Evolutionary conservation across 192 early-diverging fungal genomes (phyloP), one percentile per base, ranked within the genome.

Genomic region (Entophlyctis luteolus): DNA sequence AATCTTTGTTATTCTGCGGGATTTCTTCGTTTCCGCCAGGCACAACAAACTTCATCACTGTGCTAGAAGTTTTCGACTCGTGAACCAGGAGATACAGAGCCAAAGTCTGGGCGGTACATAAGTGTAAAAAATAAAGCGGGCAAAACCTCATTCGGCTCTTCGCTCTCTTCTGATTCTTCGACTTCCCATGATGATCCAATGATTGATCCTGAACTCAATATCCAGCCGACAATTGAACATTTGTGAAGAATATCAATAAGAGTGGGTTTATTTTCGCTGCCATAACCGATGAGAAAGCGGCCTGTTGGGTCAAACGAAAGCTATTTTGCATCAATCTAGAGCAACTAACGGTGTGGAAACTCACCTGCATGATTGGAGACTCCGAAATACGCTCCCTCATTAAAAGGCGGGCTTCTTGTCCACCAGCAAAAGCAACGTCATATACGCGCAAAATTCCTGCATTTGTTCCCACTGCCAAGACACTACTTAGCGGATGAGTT

Each of bases 221-320:
- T 25, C 32, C 62, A 72, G 8, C 78, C 81, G 27, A 78, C 23
- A 42, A 70, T 20, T 28, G 31, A 35, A 46, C 71, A 75, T 22
- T 55, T 63, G 0, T 56, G n/a, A 38, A 62, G 60, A 1, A 78
- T 49, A 34, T 75, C 75, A 25, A 72, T 63, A 0, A 79, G 50
- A 53, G 50, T 66, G 12, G 73, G 39, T 16, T 36, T 33, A n/a
- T 55, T 34, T 46, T 72, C 59, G 10, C 47, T 34, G 10, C 75
- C 55, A 25, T 35, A 50, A 5, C 69, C 54, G 16, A 68, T 56
- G 29, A 84, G 53, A 37, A 62, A 80, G 32, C 69, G 55, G 6
- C 79, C 78, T 2, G 70, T 71, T 1, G 75, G 71, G 54, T 84
- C 82, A 35, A 81, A 75, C 6, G 56, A 14, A 2, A 84, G 45